phyloP scores from a whole-genome alignment of 2,329 filamentous ascomycete species.

The Biscogniauxia marginata region DNA sequence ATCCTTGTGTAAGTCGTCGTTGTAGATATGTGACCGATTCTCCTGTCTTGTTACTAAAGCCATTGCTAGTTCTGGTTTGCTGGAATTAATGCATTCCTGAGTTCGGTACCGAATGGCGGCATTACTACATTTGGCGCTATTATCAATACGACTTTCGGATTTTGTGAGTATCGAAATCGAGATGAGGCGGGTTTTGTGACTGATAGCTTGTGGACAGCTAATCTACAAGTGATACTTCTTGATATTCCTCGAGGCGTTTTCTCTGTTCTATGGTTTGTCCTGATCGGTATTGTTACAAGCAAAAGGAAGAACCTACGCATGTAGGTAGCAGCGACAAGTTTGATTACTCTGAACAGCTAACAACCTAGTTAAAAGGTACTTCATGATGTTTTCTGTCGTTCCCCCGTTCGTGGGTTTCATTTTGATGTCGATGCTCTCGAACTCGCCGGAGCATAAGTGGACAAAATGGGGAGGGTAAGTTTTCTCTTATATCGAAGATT shows the following conservation, averaged over 20 bases:
- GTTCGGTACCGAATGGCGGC: slow-evolving; percentile 37
- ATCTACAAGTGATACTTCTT: slow-evolving; percentile 37
- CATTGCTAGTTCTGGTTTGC: slow-evolving; percentile 35
- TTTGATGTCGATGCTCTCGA: slow-evolving; percentile 35
- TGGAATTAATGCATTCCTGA: slow-evolving; percentile 37
- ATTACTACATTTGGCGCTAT: slow-evolving; percentile 36
- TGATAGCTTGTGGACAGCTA: slow-evolving; percentile 22
- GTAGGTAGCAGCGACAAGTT: slow-evolving; percentile 14
- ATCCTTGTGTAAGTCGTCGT: slow-evolving; percentile 29
- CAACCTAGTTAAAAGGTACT: slow-evolving; percentile 26
- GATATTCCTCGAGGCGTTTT: slow-evolving; percentile 35
- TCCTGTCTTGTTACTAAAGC: neutral
- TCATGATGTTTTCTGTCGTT: slow-evolving; percentile 37
- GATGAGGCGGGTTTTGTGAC: neutral
- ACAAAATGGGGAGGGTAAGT: slow-evolving; percentile 36
- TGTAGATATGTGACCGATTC: neutral
- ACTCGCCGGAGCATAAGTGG: slow-evolving; percentile 36
- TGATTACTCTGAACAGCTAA: neutral
- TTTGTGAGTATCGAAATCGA: slow-evolving; percentile 26
- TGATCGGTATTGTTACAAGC: slow-evolving; percentile 34
- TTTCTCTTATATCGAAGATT: neutral
- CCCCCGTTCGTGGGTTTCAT: slow-evolving; percentile 37
- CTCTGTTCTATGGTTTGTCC: slow-evolving; percentile 36
- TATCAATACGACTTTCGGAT: slow-evolving; percentile 36
- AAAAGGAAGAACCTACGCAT: slow-evolving; percentile 35